These are phyloP conservation scores for Boeremia exigua DNA, from an alignment of 2,329 filamentous ascomycete species.

Conservation along the genomic window DNA sequence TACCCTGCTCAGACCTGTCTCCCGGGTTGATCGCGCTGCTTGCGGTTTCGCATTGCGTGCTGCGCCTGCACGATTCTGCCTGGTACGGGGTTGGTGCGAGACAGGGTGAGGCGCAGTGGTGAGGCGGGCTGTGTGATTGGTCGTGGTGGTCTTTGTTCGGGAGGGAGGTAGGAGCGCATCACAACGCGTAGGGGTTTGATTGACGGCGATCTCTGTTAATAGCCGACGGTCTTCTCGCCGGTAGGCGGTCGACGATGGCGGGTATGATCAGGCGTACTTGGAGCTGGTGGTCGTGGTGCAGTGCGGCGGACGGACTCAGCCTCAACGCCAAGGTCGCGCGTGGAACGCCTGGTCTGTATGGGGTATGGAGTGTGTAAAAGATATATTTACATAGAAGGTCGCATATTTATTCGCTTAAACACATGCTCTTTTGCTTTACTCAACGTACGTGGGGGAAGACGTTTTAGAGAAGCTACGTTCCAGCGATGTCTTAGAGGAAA, in stretches of 20 bases:
- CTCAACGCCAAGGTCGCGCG: not conserved
- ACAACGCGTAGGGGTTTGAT: not conserved
- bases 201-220: not conserved
- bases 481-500: too few relatives aligned
- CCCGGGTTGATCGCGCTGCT: not conserved
- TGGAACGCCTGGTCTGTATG: too few relatives aligned
- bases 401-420: too few relatives aligned
- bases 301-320: not conserved
- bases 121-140: constrained; percentile 4
- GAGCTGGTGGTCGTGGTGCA: too few relatives aligned
- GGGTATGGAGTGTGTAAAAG: too few relatives aligned
- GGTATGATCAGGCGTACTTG: too few relatives aligned
- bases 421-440: too few relatives aligned
- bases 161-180: not conserved
- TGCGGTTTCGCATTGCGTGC: not conserved
- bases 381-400: too few relatives aligned
- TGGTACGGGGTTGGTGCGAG: not conserved
- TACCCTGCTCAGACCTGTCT: not conserved
- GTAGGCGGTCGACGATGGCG: too few relatives aligned
- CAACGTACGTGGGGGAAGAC: too few relatives aligned
- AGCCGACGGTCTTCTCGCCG: not conserved
- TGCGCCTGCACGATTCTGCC: constrained; percentile 2
- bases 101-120: constrained; percentile 5
- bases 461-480: too few relatives aligned
- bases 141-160: not conserved